Conservation (phyloP, 805 yeast genomes). For the Barnettozyma wickerhamii region DNA sequence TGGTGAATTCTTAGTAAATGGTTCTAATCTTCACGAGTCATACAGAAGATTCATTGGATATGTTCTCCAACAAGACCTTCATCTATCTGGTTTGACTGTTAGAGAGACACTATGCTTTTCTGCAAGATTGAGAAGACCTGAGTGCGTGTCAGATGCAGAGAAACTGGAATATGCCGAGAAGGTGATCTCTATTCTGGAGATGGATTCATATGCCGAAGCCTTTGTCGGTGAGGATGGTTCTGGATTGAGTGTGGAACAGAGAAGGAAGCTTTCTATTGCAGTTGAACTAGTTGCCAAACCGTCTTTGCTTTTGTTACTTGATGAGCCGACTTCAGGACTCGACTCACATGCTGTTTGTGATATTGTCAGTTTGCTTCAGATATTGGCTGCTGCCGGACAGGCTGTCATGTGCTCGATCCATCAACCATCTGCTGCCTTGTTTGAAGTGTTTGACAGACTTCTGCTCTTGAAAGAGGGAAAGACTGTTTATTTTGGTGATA, state of each 20-base stretch:
- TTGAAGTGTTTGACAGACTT: slow-evolving; percentile 14
- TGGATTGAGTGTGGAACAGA: slow-evolving; percentile 56
- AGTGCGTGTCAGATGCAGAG: slow-evolving; percentile 42
- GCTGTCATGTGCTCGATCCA: slow-evolving; percentile 69
- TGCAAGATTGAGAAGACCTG: slow-evolving; percentile 62
- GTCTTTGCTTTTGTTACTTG: slow-evolving; percentile 48
- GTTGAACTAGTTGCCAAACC: slow-evolving; percentile 63
- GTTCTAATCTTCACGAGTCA: slow-evolving; percentile 47
- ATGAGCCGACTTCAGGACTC: slow-evolving; percentile 63
- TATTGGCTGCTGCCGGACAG: slow-evolving; percentile 51
- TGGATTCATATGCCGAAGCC: slow-evolving; percentile 60
- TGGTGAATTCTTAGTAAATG: slow-evolving; percentile 41
- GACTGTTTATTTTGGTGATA: slow-evolving; percentile 71
- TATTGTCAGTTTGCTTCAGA: slow-evolving; percentile 50
- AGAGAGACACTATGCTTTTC: slow-evolving; percentile 63
- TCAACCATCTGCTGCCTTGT: slow-evolving; percentile 45
- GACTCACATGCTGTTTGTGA: slow-evolving; percentile 65
- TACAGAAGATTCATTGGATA: slow-evolving; percentile 65
- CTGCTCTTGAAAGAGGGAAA: slow-evolving; percentile 58
- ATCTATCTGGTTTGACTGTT: slow-evolving; percentile 57
- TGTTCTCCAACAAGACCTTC: slow-evolving; percentile 28
- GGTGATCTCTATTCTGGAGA: slow-evolving; percentile 54
- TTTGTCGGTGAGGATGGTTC: slow-evolving; percentile 66
- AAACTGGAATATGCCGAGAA: slow-evolving; percentile 61
- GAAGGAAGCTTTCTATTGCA: slow-evolving; percentile 59